Evolutionary conservation across 306 rosid species (phyloP).

Genomic region (Sophora flavescens): DNA sequence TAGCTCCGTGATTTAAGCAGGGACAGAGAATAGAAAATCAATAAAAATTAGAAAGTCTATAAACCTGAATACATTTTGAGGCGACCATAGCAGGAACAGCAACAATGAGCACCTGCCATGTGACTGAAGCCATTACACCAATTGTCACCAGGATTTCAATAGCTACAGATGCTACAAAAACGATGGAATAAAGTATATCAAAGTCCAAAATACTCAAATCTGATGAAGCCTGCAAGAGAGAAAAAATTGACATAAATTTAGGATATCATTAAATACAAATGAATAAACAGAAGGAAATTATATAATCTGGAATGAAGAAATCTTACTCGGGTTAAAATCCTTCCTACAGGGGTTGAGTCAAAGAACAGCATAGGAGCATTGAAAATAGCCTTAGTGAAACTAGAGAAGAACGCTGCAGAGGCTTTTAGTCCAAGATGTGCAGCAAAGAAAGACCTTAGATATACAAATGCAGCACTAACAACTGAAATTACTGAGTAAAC

Average conservation of each 20-base stretch:
- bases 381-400: constrained; percentile 70
- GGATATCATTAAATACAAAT: background rate
- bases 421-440: constrained; percentile 78
- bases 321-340: constrained; percentile 83
- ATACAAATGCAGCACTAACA: constrained; percentile 55
- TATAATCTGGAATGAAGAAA: background rate
- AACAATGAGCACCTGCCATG: constrained; percentile 85
- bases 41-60: background rate
- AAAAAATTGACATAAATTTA: background rate
- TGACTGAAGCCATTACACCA: constrained; percentile 68
- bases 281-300: background rate
- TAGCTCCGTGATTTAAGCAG: background rate
- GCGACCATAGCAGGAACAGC: constrained; percentile 66
- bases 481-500: constrained; percentile 67
- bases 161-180: constrained; percentile 43
- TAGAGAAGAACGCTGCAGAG: constrained; percentile 68
- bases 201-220: constrained; percentile 85
- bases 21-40: constrained; percentile 14
- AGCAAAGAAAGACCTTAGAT: constrained; percentile 48
- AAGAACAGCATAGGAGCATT: constrained; percentile 91
- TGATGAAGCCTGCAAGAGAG: constrained; percentile 74
- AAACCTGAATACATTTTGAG: constrained; percentile 64
- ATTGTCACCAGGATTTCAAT: constrained; percentile 53
- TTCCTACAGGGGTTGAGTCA: constrained; percentile 82
- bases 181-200: constrained; percentile 69